Evolutionary conservation across 257 asterid species (phyloP), one percentile per base, ranked within the genome.

Genomic region (Mentha longifolia): DNA sequence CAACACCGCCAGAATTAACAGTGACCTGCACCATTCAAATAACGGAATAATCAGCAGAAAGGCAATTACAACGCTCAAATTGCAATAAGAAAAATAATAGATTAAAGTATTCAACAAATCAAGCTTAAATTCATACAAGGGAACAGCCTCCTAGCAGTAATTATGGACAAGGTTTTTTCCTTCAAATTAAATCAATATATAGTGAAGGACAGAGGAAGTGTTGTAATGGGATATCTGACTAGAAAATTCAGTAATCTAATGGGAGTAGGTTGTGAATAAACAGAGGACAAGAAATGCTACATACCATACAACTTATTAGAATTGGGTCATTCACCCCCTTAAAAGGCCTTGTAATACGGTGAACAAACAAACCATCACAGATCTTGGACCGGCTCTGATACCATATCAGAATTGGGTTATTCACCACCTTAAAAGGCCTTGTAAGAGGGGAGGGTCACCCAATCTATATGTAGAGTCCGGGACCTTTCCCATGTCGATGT

Each of bases 1-100:
- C 98, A 35, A 95, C 97, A 66, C 98, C 99, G 11, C 99, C 99
- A 19, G 99, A 95, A 89, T 95, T 95, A 70, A 95, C 99, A 66
- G 98, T 95, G 76, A 95, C 97, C 99, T 95, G 86, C 62, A 56
- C 72, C 67, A 77, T 65, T 72, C 67, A 47, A 65, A 60, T 46
- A 63, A 70, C 39, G 22, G 66, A 64, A 73, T 63, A 79, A 33
- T 47, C 73, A 74, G 73, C 60, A 70, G 55, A 74, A 74, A 59
- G 65, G 70, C 57, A 47, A 70, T 41, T 28, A 56, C 47, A 33
- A 47, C 60, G 28, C 39, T 45, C 51, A 71, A 42, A 22, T 22
- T 50, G 49, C 11, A 15, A 37, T 45, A 57, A 11, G 9, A 31
- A 62, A 28, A 56, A 33, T 39, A 43, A 19, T 19, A 8, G 17